A percentile compares a stretch with the other conserved stretches of the same genome.
Conservation (phyloP, 2,329 filamentous ascomycete species). For the Lithohypha guttulata region DNA sequence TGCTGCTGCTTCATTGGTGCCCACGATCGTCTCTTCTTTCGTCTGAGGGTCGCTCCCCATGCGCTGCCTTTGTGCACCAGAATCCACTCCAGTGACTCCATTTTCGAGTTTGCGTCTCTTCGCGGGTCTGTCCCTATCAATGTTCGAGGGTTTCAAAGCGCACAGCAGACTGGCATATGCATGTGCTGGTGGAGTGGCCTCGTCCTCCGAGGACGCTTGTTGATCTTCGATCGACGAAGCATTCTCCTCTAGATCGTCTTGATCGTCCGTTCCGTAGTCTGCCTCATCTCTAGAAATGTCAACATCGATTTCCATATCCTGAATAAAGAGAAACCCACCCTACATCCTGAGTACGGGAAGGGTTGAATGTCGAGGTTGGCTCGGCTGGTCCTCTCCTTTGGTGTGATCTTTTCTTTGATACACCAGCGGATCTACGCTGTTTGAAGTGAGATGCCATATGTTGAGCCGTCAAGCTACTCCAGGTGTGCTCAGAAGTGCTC, state of each 20-base stretch:
- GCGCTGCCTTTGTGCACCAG: no score
- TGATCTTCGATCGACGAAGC: slow-evolving; percentile 20
- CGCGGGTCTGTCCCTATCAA: slow-evolving; percentile 34
- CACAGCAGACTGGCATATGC: slow-evolving; percentile 50
- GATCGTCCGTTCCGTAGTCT: slow-evolving; percentile 1
- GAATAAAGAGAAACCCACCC: not conserved
- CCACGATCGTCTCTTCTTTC: slow-evolving; percentile 11
- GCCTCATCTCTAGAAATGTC: slow-evolving; percentile 3
- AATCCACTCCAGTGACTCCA: no score
- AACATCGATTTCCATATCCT: not conserved
- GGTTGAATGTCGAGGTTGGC: not conserved
- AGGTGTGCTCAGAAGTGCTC: not conserved
- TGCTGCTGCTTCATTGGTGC: slow-evolving; percentile 7
- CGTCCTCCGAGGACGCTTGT: slow-evolving; percentile 35
- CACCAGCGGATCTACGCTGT: not conserved
- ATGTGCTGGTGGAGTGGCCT: slow-evolving; percentile 30
- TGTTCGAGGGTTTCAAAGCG: slow-evolving; percentile 37
- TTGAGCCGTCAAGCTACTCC: no score
- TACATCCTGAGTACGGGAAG: not conserved
- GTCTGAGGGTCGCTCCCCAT: no score
- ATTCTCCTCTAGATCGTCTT: not conserved
- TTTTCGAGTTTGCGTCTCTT: slow-evolving; percentile 44
- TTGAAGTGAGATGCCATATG: not conserved
- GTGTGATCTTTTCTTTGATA: not conserved
- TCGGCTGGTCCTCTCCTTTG: not conserved